Percentiles rank a stretch among this genome's conserved stretches.
These are phyloP conservation scores for Catunica adiposa DNA, from an alignment of 2,329 filamentous ascomycete species.

Conservation along the genomic window DNA sequence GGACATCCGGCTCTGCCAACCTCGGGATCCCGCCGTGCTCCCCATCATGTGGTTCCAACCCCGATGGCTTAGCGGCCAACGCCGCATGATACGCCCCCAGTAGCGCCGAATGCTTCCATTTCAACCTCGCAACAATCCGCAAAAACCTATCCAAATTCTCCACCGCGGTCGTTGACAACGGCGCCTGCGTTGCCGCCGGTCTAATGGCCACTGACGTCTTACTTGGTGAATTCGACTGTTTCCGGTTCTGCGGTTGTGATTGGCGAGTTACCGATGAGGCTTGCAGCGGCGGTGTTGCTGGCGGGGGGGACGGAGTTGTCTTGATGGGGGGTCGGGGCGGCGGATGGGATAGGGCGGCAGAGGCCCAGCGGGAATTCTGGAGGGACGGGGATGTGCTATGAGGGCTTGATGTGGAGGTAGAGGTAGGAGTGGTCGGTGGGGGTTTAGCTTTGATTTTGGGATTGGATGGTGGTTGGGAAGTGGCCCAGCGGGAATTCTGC, in stretches of 20 bases:
- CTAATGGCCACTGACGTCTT: not conserved
- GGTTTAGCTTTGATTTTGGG: not conserved
- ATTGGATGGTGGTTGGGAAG: not conserved
- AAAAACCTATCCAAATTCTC: conserved; percentile 15
- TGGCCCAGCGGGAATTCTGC: conserved; percentile 4
- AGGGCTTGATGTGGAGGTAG: not conserved
- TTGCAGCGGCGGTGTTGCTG: too few relatives aligned
- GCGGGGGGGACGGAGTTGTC: not conserved
- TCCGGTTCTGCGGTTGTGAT: too few relatives aligned
- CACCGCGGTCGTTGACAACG: not conserved
- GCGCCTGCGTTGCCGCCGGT: not conserved
- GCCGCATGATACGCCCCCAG: conserved; percentile 39
- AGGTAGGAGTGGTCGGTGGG: not conserved
- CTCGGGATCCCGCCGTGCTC: conserved; percentile 14
- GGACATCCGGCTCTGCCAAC: conserved; percentile 33
- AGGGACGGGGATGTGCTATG: not conserved
- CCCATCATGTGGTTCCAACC: conserved; percentile 3
- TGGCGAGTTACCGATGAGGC: too few relatives aligned
- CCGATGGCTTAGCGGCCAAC: conserved; percentile 17
- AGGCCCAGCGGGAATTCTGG: not conserved
- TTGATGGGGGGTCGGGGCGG: not conserved
- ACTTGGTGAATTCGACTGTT: not conserved
- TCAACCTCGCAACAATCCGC: conserved; percentile 28
- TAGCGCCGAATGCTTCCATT: conserved; percentile 47
- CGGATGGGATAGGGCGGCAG: not conserved